These are phyloP conservation scores for Fusarium sulawesiense DNA, from an alignment of 2,329 filamentous ascomycete species.

Conservation along the genomic window DNA sequence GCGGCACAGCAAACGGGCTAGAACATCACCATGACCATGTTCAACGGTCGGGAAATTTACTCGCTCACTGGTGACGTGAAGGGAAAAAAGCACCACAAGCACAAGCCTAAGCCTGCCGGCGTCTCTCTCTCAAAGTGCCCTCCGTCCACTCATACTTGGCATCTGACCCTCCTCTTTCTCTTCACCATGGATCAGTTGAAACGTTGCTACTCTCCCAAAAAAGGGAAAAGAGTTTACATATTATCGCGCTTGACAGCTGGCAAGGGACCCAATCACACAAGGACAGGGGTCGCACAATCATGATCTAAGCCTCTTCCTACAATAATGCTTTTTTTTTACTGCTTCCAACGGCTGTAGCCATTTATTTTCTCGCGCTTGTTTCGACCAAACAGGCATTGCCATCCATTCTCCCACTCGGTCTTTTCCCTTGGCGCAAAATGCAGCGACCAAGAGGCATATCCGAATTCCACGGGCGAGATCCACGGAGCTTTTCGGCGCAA, in stretches of 20 bases:
- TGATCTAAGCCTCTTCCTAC: constrained; percentile 9
- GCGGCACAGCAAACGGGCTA: constrained; percentile 16
- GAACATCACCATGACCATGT: constrained; percentile 1
- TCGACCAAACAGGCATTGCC: constrained; percentile 27
- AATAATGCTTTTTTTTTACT: not conserved
- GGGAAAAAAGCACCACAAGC: not conserved
- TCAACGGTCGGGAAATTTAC: not conserved
- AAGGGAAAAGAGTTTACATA: not conserved
- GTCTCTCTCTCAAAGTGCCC: not conserved
- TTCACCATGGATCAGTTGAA: constrained; percentile 16
- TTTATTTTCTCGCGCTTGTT: constrained; percentile 29
- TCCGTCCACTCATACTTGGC: constrained; percentile 11
- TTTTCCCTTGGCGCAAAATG: not conserved
- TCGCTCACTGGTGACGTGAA: constrained; percentile 5
- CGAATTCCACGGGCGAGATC: not conserved
- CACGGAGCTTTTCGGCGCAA: not conserved
- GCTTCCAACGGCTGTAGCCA: not conserved
- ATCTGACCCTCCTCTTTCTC: constrained; percentile 2
- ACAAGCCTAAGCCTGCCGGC: constrained; percentile 6
- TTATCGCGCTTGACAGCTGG: constrained; percentile 29
- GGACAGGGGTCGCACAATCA: constrained; percentile 10
- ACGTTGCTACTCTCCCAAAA: constrained; percentile 22
- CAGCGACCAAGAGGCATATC: not conserved
- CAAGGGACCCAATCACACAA: constrained; percentile 19
- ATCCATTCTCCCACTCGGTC: constrained; percentile 10